Evolutionary conservation across 768 basidiomycete species (phyloP).

Genomic region (Collybia sordida): DNA sequence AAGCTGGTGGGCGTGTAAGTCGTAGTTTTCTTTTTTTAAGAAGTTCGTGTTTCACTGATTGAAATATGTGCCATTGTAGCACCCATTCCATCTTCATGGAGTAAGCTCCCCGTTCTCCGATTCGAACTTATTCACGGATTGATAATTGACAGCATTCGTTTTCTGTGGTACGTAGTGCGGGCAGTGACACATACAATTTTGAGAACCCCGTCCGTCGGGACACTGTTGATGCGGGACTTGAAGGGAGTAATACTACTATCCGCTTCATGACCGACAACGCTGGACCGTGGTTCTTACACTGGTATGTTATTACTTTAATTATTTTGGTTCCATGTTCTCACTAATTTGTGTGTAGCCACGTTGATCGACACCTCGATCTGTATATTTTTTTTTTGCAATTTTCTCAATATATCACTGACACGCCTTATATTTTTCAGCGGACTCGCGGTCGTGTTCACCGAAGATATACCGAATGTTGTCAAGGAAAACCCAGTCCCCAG

Average conservation of each 20-base stretch:
- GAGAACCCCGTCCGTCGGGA: constrained; percentile 24
- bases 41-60: constrained; percentile 5
- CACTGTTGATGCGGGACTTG: constrained; percentile 28
- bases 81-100: constrained; percentile 29
- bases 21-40: constrained; percentile 11
- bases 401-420: neutral
- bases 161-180: constrained; percentile 33
- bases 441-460: too few relatives aligned
- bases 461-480: neutral
- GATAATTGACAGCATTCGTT: too few relatives aligned
- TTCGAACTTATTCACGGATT: too few relatives aligned
- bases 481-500: too few relatives aligned
- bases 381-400: too few relatives aligned
- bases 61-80: constrained; percentile 7
- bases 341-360: too few relatives aligned
- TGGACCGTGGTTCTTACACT: constrained; percentile 43
- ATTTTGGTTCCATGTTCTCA: too few relatives aligned
- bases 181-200: constrained; percentile 22
- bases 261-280: constrained; percentile 64
- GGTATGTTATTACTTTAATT: constrained; percentile 3
- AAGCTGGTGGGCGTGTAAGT: constrained; percentile 26
- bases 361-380: too few relatives aligned
- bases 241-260: constrained; percentile 41
- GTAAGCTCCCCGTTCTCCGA: constrained; percentile 15
- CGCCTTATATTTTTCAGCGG: neutral